phyloP scores from a whole-genome alignment of 139 green algal genomes.

The Chlamydomonas applanata region DNA sequence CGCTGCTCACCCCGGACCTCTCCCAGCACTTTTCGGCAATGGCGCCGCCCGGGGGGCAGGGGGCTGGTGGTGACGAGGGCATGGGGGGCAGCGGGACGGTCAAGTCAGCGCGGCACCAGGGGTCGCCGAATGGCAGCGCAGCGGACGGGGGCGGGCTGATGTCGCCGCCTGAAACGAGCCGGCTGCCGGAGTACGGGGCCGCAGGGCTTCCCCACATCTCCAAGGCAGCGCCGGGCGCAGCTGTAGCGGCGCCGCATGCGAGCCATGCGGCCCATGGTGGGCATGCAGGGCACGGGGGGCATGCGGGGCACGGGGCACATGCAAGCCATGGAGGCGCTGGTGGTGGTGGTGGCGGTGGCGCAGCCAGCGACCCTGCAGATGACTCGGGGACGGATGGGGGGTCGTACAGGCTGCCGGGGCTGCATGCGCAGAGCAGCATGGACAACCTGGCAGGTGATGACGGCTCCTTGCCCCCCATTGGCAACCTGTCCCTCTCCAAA shows the following conservation, averaged over 20 bases:
- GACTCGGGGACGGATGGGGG: too few relatives aligned
- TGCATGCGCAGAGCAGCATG: slow-evolving; percentile 28
- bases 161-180: neutral
- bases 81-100: neutral
- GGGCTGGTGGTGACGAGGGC: neutral
- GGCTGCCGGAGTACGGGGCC: neutral
- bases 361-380: neutral
- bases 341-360: neutral
- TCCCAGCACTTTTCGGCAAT: neutral
- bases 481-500: slow-evolving; percentile 27
- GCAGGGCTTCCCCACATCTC: neutral
- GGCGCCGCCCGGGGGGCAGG: too few relatives aligned
- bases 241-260: neutral
- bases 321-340: neutral
- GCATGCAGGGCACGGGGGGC: neutral
- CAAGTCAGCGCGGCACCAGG: neutral
- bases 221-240: neutral
- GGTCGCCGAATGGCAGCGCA: neutral
- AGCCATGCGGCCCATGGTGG: too few relatives aligned
- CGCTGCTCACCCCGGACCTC: slow-evolving; percentile 40
- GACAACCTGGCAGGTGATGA: slow-evolving; percentile 7
- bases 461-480: slow-evolving; percentile 30
- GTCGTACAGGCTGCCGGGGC: slow-evolving; percentile 18
- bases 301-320: neutral
- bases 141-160: neutral